Conservation (phyloP, 2,329 filamentous ascomycete species). For the Penicillium crustosum region DNA sequence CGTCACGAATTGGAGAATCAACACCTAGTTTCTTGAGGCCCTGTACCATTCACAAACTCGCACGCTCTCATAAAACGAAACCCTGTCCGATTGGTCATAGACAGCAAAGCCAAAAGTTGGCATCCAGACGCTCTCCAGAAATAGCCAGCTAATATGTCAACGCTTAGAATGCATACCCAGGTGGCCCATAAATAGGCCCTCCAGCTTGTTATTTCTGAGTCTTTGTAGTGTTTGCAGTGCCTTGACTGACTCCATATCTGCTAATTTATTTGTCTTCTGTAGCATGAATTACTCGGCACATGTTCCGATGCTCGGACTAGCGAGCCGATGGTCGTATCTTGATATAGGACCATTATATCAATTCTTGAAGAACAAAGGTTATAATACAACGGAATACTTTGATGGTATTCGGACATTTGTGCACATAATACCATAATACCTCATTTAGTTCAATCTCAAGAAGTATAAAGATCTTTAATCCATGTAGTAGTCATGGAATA, state of each 20-base stretch:
- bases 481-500: too few relatives aligned
- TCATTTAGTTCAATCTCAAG: too few relatives aligned
- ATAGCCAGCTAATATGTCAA: background rate
- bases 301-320: conserved; percentile 4
- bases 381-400: background rate
- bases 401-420: background rate
- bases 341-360: background rate
- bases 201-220: background rate
- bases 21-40: too few relatives aligned
- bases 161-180: too few relatives aligned
- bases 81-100: background rate
- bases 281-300: background rate
- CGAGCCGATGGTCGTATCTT: background rate
- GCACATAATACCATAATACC: background rate
- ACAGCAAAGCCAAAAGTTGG: background rate
- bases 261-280: background rate
- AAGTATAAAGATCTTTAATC: background rate
- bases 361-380: too few relatives aligned
- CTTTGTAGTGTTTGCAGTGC: background rate
- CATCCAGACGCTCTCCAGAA: background rate
- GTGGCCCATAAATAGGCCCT: background rate
- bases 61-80: background rate
- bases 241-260: background rate
- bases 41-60: too few relatives aligned
- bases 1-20: background rate